phyloP scores from a whole-genome alignment of 1,284 basidiomycete species.

The Boletellus dicymbophilus region DNA sequence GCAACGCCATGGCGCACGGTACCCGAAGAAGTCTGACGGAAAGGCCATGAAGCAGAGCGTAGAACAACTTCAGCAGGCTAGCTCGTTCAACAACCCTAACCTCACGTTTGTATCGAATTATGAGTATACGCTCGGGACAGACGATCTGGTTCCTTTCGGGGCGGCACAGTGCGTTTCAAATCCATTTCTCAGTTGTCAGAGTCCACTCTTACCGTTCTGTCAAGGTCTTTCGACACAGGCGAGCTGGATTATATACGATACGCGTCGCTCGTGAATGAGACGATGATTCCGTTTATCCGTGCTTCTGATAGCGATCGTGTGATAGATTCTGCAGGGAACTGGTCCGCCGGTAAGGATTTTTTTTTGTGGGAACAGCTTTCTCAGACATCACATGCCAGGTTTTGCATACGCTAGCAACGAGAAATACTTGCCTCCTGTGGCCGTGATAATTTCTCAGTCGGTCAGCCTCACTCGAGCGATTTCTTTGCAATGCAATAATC shows the following conservation, averaged over 20 bases:
- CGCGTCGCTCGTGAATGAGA: conserved; percentile 40
- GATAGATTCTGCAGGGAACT: conserved; percentile 66
- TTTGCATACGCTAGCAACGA: conserved; percentile 49
- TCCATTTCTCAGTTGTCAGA: no score
- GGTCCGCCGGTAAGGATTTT: conserved; percentile 57
- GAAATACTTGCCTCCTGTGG: conserved; percentile 41
- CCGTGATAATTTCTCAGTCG: conserved; percentile 55
- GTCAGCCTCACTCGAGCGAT: conserved; percentile 37
- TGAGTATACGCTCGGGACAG: conserved; percentile 54
- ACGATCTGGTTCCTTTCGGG: conserved; percentile 70
- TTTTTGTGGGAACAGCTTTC: neutral
- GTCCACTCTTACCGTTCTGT: no score
- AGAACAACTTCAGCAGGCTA: conserved; percentile 49
- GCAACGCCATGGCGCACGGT: conserved; percentile 82
- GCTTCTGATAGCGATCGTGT: conserved; percentile 62
- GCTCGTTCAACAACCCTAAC: conserved; percentile 42
- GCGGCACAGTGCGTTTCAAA: conserved; percentile 58
- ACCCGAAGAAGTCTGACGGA: conserved; percentile 58
- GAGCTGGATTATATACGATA: conserved; percentile 54
- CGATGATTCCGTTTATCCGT: conserved; percentile 63
- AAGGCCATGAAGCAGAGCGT: conserved; percentile 49
- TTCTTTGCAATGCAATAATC: neutral
- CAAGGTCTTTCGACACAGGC: conserved; percentile 53
- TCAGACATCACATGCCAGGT: conserved; percentile 37
- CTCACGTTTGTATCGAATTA: conserved; percentile 64